These are phyloP conservation scores for Acanthamoeba lenticulata DNA, from an alignment of 208 protist genomes.

Conservation along the genomic window DNA sequence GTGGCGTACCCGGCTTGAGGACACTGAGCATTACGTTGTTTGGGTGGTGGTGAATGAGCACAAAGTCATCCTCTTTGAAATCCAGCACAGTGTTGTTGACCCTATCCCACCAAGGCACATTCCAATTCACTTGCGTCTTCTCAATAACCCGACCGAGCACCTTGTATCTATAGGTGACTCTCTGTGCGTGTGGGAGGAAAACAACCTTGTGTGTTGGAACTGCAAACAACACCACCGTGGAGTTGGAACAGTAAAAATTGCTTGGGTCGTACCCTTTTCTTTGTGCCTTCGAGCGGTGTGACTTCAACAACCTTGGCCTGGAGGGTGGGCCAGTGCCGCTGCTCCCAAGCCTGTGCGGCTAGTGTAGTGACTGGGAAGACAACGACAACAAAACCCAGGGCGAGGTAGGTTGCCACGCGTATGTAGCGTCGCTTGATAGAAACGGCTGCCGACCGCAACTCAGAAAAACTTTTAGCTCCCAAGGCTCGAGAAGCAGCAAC, in stretches of 20 bases:
- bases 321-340: conserved; percentile 35
- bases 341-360: conserved; percentile 30
- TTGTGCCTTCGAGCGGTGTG: not conserved
- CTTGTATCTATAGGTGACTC: conserved; percentile 54
- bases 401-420: not conserved
- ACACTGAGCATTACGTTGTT: conserved; percentile 41
- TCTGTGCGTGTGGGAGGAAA: not conserved
- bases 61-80: conserved; percentile 46
- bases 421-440: not conserved
- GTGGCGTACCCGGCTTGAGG: not conserved
- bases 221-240: too few relatives aligned
- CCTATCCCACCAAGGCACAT: not conserved
- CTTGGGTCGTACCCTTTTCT: not conserved
- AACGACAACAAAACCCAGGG: not conserved
- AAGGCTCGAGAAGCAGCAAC: not conserved
- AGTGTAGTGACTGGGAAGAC: conserved; percentile 7
- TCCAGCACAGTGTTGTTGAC: conserved; percentile 40
- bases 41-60: not conserved
- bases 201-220: not conserved
- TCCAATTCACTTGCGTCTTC: conserved; percentile 51
- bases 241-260: not conserved
- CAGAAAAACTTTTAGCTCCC: conserved; percentile 2
- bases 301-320: conserved; percentile 1
- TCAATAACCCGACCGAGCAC: conserved; percentile 24
- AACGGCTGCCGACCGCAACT: not conserved